These are phyloP conservation scores for Ustilago esculenta DNA, from an alignment of 1,284 basidiomycete species.

Conservation along the genomic window DNA sequence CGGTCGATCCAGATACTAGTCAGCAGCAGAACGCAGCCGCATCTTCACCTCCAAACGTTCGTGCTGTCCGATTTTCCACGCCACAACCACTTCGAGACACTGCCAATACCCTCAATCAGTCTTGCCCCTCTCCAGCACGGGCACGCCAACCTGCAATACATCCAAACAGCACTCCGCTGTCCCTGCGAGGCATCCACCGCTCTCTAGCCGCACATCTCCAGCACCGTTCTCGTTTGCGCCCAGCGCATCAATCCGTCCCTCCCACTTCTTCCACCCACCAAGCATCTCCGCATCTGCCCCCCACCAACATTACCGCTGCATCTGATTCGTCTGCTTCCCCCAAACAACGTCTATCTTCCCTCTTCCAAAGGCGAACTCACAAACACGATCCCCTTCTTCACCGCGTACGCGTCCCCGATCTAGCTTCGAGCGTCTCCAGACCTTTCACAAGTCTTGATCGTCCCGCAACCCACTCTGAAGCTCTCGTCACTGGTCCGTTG, in stretches of 20 bases:
- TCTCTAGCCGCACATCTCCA: conserved; percentile 27
- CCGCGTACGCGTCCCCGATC: neutral
- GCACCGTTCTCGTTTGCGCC: conserved; percentile 14
- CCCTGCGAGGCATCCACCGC: conserved; percentile 18
- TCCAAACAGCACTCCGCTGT: conserved; percentile 1
- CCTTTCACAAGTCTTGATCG: no score
- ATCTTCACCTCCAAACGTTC: conserved; percentile 1
- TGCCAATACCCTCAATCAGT: neutral
- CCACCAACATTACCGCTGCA: neutral
- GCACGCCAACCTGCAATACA: neutral
- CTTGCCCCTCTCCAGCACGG: no score
- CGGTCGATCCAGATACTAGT: no score
- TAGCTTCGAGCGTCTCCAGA: neutral
- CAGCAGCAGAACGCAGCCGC: neutral
- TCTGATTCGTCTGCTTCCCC: conserved; percentile 10
- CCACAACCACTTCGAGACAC: neutral
- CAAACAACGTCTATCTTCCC: conserved; percentile 7
- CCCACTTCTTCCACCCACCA: neutral
- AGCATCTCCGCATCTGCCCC: neutral
- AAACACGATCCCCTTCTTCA: conserved; percentile 2
- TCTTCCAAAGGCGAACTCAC: conserved; percentile 15
- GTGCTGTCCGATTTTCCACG: conserved; percentile 13
- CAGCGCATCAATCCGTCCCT: neutral
- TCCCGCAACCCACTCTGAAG: conserved; percentile 1
- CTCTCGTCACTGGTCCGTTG: conserved; percentile 10